Evolutionary conservation across 345 rosid species (phyloP), one percentile per base, ranked within the genome.

Genomic region (Brassica incana): DNA sequence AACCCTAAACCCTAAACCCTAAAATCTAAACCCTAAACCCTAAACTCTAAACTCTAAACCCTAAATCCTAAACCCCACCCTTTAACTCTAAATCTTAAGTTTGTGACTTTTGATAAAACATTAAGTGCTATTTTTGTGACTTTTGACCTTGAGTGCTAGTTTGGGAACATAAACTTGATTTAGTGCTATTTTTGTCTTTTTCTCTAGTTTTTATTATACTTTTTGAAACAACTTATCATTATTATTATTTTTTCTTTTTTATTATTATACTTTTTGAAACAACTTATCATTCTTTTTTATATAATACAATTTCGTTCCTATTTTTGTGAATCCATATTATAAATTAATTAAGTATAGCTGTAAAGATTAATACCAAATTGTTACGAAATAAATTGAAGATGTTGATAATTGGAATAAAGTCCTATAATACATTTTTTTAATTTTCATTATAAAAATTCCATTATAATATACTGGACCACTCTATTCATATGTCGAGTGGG

Each of bases 381-480:
- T 45, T 20, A 11, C 9, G 6, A 35, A 7, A 62, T 48, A 43
- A 10, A 43, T 65, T 35, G 6, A 25, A 62, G 71, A 74, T 78
- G 78, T 73, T 67, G 69, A 79, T 62, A 74, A 66, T 50, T 61
- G 35, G 65, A 50, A 74, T 16, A 62, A 74, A 79, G 66, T 74
- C 58, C 45, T 62, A 29, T 59, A 67, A 32, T 72, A 67, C 64
- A 35, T 69, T 54, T 14, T 69, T 54, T n/a, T 36, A 62, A 29
- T 48, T 52, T 54, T 23, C 10, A 40, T 5, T 11, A 18, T 36
- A 69, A 52, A 48, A 48, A 12, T 10, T 43, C 50, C 40, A 27
- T 4, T 27, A 18, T 52, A 74, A 54, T 69, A 33, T 63, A 69
- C 61, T 74, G 83, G 83, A 80, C 83, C 83, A 80, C 79, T 25